Evolutionary conservation across 306 rosid species (phyloP).

Genomic region (Medicago lupulina): DNA sequence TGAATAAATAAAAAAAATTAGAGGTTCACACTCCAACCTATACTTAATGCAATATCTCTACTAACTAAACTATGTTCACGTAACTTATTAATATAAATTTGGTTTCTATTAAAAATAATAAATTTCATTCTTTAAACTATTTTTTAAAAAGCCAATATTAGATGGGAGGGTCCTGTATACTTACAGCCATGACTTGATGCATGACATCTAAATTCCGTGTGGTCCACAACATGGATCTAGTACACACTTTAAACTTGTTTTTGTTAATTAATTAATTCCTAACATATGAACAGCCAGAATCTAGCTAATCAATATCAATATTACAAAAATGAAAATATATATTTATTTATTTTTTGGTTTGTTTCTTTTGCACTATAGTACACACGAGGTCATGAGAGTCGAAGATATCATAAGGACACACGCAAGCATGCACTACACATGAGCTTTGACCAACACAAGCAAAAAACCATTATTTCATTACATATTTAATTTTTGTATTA

Average conservation of each 20-base stretch:
- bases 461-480: not conserved
- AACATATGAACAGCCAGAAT: not conserved
- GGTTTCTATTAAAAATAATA: no score
- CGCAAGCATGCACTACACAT: slow-evolving; percentile 52
- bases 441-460: slow-evolving; percentile 50
- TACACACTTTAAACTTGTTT: not conserved
- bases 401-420: slow-evolving; percentile 19
- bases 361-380: not conserved
- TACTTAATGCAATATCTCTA: no score
- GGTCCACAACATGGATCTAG: not conserved
- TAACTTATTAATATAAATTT: no score
- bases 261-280: not conserved
- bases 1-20: no score
- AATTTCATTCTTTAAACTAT: no score
- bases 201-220: not conserved
- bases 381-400: slow-evolving; percentile 9
- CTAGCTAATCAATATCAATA: not conserved
- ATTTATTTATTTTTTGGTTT: not conserved
- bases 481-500: not conserved
- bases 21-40: no score
- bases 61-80: no score
- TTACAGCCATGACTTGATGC: no score
- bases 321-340: not conserved
- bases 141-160: no score
- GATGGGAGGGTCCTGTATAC: no score